Percentiles rank a stretch among this genome's conserved stretches.
phyloP scores from a whole-genome alignment of 2,329 filamentous ascomycete genomes.

The Emmonsia crescens region DNA sequence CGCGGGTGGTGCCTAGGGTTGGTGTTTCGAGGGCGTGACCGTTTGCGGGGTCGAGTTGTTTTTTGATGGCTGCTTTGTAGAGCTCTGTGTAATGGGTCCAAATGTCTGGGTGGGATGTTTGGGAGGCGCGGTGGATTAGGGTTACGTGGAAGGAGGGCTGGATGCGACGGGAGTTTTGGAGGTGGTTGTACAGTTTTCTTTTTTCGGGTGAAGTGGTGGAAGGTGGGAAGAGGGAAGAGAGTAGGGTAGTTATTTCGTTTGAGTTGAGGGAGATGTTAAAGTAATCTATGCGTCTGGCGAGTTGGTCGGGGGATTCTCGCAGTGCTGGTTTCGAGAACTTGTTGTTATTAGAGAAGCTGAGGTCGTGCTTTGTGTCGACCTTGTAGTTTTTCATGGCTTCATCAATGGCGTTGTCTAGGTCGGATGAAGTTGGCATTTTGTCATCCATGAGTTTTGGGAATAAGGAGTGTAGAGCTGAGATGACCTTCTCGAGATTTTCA shows the following conservation, averaged over 20 bases:
- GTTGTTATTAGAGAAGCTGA: constrained; percentile 49
- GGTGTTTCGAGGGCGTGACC: constrained; percentile 22
- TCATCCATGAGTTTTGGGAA: constrained; percentile 65
- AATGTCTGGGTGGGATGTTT: constrained; percentile 51
- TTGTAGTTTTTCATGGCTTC: constrained; percentile 65
- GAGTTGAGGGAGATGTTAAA: constrained; percentile 49
- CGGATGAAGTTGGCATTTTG: constrained; percentile 56
- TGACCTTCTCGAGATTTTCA: constrained; percentile 70
- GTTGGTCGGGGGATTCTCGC: constrained; percentile 20
- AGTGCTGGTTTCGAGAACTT: constrained; percentile 30
- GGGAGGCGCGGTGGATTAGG: constrained; percentile 66
- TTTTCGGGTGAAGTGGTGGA: constrained; percentile 41
- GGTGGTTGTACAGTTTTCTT: constrained; percentile 61
- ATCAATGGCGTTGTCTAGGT: constrained; percentile 70
- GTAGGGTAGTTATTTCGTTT: constrained; percentile 42
- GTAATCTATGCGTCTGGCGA: constrained; percentile 52
- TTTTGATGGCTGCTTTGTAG: constrained; percentile 34
- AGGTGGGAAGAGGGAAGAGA: constrained; percentile 58
- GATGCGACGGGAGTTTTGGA: constrained; percentile 62
- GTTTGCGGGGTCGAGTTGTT: constrained; percentile 16
- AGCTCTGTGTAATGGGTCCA: constrained; percentile 65
- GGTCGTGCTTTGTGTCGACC: constrained; percentile 63
- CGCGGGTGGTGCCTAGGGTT: constrained; percentile 26
- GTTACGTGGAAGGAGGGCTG: constrained; percentile 90
- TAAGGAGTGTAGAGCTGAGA: constrained; percentile 58